A percentile compares a stretch with the other conserved stretches of the same genome.
Conservation (phyloP, 2,329 filamentous ascomycete species). For the Chrysoporthe austroafricana region DNA sequence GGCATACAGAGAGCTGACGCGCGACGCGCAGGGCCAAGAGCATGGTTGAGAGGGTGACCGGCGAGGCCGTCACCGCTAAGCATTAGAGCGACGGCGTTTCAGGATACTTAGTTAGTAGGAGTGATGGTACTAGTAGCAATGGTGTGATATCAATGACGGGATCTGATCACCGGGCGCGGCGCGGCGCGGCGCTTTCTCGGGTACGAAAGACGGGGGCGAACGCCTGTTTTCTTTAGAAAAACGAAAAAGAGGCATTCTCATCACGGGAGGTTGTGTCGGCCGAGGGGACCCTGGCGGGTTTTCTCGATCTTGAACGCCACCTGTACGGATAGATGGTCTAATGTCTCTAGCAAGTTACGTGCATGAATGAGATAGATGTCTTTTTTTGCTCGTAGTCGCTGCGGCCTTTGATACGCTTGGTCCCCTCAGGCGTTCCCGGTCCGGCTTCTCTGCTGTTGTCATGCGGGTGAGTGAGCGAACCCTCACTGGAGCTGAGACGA, state of each 20-base stretch:
- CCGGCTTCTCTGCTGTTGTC: background rate
- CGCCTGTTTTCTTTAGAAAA: background rate
- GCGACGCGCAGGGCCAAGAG: conserved; percentile 61
- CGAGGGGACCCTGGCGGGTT: background rate
- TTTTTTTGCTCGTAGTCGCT: background rate
- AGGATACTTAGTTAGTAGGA: no score
- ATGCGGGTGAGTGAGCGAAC: no score
- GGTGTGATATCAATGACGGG: no score
- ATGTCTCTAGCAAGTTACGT: background rate
- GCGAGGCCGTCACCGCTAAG: conserved; percentile 67
- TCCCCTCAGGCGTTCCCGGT: background rate
- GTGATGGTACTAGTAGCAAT: accelerated
- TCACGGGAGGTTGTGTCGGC: background rate
- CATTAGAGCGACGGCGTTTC: conserved; percentile 58
- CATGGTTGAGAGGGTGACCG: conserved; percentile 69
- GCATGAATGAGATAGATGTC: background rate
- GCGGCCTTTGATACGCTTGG: background rate
- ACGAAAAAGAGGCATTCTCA: no score
- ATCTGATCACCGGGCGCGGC: background rate
- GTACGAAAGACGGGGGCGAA: background rate
- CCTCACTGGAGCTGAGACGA: background rate
- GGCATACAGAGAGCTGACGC: background rate
- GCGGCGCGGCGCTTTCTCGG: background rate
- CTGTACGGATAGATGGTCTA: background rate
- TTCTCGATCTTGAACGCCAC: background rate